A percentile compares a stretch with the other conserved stretches of the same genome.
Conservation (phyloP, 2,329 filamentous ascomycete genomes). For the Ceratocystiopsis brevicomis region DNA sequence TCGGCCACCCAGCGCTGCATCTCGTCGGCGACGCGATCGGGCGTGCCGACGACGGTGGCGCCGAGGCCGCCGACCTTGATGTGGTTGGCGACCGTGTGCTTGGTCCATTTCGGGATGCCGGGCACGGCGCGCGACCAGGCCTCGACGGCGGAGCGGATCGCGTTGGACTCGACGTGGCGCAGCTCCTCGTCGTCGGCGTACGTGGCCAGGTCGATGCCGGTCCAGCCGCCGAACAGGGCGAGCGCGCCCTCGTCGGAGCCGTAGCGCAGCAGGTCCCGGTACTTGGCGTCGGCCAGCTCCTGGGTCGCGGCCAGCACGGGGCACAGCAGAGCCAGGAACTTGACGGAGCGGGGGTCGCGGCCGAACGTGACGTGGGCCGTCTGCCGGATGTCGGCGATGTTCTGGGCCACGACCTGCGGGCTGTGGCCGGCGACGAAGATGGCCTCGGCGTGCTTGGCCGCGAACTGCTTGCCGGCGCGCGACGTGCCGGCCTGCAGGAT, state of each 20-base stretch:
- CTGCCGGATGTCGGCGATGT: constrained; percentile 21
- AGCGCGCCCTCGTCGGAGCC: constrained; percentile 44
- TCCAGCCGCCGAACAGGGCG: constrained; percentile 58
- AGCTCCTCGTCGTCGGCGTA: constrained; percentile 22
- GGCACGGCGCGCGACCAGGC: constrained; percentile 4
- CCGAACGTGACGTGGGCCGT: constrained; percentile 4
- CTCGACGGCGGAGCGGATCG: constrained; percentile 16
- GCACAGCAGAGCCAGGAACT: constrained; percentile 10
- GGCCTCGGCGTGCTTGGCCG: constrained; percentile 11
- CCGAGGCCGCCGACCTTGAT: constrained; percentile 10
- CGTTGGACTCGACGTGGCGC: constrained; percentile 21
- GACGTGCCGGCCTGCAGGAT: constrained; percentile 12
- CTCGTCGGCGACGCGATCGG: constrained; percentile 46
- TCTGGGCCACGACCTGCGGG: constrained; percentile 4
- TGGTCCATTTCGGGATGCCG: constrained; percentile 44
- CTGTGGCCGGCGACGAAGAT: constrained; percentile 10
- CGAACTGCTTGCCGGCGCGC: constrained; percentile 10
- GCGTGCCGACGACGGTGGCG: constrained; percentile 36
- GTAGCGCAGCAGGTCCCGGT: constrained; percentile 39
- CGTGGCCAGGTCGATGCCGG: constrained; percentile 30
- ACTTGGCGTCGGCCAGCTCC: constrained; percentile 16
- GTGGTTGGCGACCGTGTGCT: constrained; percentile 45
- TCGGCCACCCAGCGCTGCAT: constrained; percentile 50
- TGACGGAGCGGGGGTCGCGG: constrained; percentile 9
- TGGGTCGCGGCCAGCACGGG: constrained; percentile 10